Base-by-base conservation (phyloP, 2,329 filamentous ascomycete genomes). In the Talaromyces sp. region DNA sequence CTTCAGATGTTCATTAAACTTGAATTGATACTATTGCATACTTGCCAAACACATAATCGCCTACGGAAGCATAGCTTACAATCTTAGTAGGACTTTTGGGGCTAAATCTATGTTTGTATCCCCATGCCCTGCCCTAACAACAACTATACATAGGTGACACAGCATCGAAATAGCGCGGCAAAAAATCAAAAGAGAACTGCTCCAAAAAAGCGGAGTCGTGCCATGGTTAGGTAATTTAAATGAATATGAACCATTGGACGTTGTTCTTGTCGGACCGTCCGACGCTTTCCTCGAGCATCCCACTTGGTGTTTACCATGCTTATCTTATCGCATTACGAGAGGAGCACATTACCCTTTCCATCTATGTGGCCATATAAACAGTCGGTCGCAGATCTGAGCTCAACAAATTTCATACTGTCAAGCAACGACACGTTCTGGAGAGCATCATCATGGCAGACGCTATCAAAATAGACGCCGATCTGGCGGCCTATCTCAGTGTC, bases 261-360 rank as follows among this genome's bases (percentile, higher is more conserved):
- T 4, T 14, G n/a, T 14, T 11, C 33, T 39, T 56, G 52, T 56
- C 52, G 52, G 52, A 56, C 52, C 22, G 19, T 3, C 52, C 52
- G 52, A 56, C 52, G 8, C 52, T 22, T 14, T 37, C 33, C 10
- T 37, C 33, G 11, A 14, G 24, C 52, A 56, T 37, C 33, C n/a
- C 31, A 56, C 31, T 37, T 37, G 50, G 16, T 9, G 13, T 10
- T 47, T 47, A 31, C 27, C 47, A 56, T 37, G 37, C 10, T 39
- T 37, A 56, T 56, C 52, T 39, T 56, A 56, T 56, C 52, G 52
- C 52, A 56, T 56, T 56, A 56, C 52, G 33, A 56, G 52, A 39
- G 24, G 31, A 56, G 52, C 9, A 37, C 9, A 37, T 37, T 37
- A 37, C 27, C 7, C 27, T 6, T 31, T 37, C 35, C 35, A 11